These are phyloP conservation scores for Plasmodium knowlesi DNA, from an alignment of 169 alveolate genomes.

Conservation along the genomic window DNA sequence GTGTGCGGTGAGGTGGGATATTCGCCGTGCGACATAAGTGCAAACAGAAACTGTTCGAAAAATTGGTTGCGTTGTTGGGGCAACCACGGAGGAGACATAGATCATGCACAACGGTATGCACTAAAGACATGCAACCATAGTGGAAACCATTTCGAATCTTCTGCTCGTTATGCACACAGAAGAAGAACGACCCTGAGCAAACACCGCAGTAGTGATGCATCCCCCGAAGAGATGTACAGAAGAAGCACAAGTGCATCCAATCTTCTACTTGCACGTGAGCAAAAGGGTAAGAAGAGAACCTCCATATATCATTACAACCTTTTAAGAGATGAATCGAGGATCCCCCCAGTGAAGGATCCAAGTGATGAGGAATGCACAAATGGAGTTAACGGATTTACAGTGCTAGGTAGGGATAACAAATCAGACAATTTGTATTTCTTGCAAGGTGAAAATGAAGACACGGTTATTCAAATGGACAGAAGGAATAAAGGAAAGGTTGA, in stretches of 20 bases:
- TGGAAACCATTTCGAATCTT: background rate
- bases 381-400: background rate
- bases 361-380: background rate
- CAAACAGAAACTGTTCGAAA: background rate
- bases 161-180: background rate
- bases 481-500: background rate
- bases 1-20: background rate
- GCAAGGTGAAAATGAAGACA: background rate
- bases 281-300: background rate
- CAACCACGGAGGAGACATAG: background rate
- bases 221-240: background rate
- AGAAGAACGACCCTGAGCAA: background rate
- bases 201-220: background rate
- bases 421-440: background rate
- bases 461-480: background rate
- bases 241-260: background rate
- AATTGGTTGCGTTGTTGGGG: background rate
- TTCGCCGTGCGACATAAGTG: too few relatives aligned
- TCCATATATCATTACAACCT: conserved; percentile 17
- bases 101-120: background rate
- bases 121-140: background rate
- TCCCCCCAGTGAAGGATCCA: background rate
- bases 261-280: background rate
- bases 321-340: background rate
- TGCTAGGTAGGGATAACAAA: background rate